Percentiles rank a stretch among this genome's conserved stretches.
Conservation (phyloP, 345 rosid species). For the Populus simonii region DNA sequence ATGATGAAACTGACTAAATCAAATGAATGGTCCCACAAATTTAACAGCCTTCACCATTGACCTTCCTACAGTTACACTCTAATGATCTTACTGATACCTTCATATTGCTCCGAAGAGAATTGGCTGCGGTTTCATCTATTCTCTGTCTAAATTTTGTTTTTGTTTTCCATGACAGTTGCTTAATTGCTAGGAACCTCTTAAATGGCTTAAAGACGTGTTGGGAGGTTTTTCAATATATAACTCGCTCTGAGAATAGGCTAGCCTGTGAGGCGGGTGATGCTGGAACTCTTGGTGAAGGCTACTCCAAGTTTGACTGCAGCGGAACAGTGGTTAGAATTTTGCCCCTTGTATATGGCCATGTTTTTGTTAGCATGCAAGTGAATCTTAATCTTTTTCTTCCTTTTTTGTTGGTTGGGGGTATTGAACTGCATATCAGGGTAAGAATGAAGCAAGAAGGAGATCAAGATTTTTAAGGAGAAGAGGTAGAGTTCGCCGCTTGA, state of each 20-base stretch:
- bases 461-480: constrained; percentile 91
- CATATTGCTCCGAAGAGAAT: background rate
- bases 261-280: constrained; percentile 61
- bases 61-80: background rate
- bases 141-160: constrained; percentile 14
- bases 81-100: background rate
- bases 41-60: background rate
- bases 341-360: background rate
- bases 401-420: background rate
- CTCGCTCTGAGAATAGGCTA: constrained; percentile 58
- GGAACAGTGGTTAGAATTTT: constrained; percentile 62
- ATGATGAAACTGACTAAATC: background rate
- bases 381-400: background rate
- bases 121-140: constrained; percentile 4
- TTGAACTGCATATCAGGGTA: constrained; percentile 44
- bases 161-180: constrained; percentile 56
- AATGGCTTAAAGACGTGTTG: constrained; percentile 85
- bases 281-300: constrained; percentile 67
- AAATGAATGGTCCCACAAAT: background rate
- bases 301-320: constrained; percentile 70
- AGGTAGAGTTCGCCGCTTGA: constrained; percentile 94
- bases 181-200: constrained; percentile 87
- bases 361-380: constrained; percentile 7
- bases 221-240: constrained; percentile 90
- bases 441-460: constrained; percentile 84